These are phyloP conservation scores for Daldinia vernicosa DNA, from an alignment of 495 filamentous ascomycete species.

Conservation along the genomic window DNA sequence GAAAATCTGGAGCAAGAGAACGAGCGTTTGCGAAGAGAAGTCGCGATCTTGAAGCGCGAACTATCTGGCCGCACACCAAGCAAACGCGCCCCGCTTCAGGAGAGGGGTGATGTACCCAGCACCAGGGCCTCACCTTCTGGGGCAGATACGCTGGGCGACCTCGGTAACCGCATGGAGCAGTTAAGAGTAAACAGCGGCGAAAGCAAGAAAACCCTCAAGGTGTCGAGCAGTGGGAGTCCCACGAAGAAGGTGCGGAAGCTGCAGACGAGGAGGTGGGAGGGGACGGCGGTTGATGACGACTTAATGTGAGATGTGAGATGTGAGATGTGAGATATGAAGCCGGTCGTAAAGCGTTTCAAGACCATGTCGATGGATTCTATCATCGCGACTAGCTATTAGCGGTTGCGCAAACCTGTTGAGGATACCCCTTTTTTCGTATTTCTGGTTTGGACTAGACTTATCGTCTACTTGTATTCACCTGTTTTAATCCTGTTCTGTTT, in stretches of 20 bases:
- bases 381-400: neutral
- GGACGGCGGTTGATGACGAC: slow-evolving; percentile 47
- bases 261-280: slow-evolving; percentile 50
- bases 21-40: slow-evolving; percentile 63
- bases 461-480: neutral
- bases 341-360: neutral
- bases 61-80: slow-evolving; percentile 51
- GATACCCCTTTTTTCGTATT: slow-evolving; percentile 37
- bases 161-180: slow-evolving; percentile 44
- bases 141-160: slow-evolving; percentile 16
- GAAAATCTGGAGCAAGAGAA: slow-evolving; percentile 71
- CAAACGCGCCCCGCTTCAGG: slow-evolving; percentile 56
- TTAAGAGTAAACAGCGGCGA: slow-evolving; percentile 39
- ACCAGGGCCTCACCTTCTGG: slow-evolving; percentile 24
- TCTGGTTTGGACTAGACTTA: slow-evolving; percentile 5
- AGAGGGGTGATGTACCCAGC: slow-evolving; percentile 49
- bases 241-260: slow-evolving; percentile 56
- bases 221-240: slow-evolving; percentile 39
- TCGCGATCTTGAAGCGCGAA: slow-evolving; percentile 61
- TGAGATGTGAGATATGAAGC: slow-evolving; percentile 20
- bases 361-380: neutral
- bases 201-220: slow-evolving; percentile 38
- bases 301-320: slow-evolving; percentile 45
- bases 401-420: slow-evolving; percentile 19
- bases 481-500: neutral